These are phyloP conservation scores for Cairneyella variabilis DNA, from an alignment of 495 filamentous ascomycete species.

Conservation along the genomic window DNA sequence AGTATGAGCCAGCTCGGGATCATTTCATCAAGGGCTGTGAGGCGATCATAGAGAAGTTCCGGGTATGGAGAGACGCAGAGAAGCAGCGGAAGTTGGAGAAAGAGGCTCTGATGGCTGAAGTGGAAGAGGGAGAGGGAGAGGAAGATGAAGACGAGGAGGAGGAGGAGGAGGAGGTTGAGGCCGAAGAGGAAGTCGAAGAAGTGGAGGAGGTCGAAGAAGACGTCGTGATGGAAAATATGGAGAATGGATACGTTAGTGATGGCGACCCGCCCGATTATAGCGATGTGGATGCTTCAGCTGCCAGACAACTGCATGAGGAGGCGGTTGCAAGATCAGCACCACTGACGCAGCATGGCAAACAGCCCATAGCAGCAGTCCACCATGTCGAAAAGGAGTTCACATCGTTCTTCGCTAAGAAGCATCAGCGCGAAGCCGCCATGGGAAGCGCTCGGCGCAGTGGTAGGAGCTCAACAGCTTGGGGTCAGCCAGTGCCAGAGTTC, in stretches of 20 bases:
- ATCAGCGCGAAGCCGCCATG: conserved; percentile 72
- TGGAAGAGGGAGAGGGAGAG: conserved; percentile 36
- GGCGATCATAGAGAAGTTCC: conserved; percentile 79
- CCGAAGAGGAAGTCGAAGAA: conserved; percentile 32
- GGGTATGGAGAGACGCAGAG: conserved; percentile 84
- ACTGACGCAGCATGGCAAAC: conserved; percentile 2
- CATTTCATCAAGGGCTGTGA: conserved; percentile 80
- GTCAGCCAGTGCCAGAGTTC: conserved; percentile 73
- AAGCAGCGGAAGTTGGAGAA: conserved; percentile 70
- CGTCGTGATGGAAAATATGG: conserved; percentile 33
- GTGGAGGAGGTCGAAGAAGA: conserved; percentile 37
- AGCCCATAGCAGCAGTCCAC: conserved; percentile 10
- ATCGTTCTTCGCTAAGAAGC: conserved; percentile 76
- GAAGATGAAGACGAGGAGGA: conserved; percentile 32
- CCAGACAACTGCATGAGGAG: conserved; percentile 72
- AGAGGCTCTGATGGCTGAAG: conserved; percentile 48
- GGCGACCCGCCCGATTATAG: conserved; percentile 56
- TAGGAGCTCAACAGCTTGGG: conserved; percentile 64
- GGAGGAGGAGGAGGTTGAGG: conserved; percentile 39
- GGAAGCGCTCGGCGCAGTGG: conserved; percentile 55
- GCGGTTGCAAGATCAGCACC: conserved; percentile 41
- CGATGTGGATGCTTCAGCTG: conserved; percentile 71
- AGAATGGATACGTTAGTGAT: conserved; percentile 32
- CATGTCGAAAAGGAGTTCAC: conserved; percentile 59
- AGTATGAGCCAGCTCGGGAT: conserved; percentile 79